phyloP scores from a whole-genome alignment of 139 green algal genomes.

The Chlamydomonas sp. region DNA sequence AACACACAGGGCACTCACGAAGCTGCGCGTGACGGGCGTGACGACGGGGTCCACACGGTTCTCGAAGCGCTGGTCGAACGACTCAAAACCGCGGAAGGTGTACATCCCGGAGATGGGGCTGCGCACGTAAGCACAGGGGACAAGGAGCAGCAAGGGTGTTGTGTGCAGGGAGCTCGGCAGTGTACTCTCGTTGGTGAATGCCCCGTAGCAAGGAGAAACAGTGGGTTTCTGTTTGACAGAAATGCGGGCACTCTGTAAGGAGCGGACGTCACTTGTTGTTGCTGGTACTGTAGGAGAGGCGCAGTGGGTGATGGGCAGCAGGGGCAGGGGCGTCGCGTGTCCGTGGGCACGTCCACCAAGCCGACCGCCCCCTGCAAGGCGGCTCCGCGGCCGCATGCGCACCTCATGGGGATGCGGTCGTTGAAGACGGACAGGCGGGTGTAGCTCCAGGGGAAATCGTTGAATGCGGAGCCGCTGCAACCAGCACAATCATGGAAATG shows the following conservation, averaged over 20 bases:
- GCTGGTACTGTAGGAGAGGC: too few relatives aligned
- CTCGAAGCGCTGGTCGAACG: constrained; percentile 22
- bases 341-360: too few relatives aligned
- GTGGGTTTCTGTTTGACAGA: not conserved
- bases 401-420: constrained; percentile 7
- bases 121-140: not conserved
- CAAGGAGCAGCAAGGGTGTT: not conserved
- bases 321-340: too few relatives aligned
- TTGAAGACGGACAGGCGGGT: constrained; percentile 4
- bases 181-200: too few relatives aligned
- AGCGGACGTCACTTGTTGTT: too few relatives aligned
- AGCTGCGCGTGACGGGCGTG: constrained; percentile 14
- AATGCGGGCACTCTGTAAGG: too few relatives aligned
- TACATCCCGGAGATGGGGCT: not conserved
- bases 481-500: not conserved
- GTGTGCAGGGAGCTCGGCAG: not conserved
- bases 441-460: constrained; percentile 41
- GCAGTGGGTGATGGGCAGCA: too few relatives aligned
- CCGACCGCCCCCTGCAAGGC: too few relatives aligned
- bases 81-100: not conserved
- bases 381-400: too few relatives aligned
- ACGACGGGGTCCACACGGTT: constrained; percentile 10
- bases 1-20: constrained; percentile 4
- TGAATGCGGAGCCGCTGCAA: constrained; percentile 13
- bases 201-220: not conserved